Conservation (phyloP, 306 rosid genomes). For the Cucurbita maxima region DNA sequence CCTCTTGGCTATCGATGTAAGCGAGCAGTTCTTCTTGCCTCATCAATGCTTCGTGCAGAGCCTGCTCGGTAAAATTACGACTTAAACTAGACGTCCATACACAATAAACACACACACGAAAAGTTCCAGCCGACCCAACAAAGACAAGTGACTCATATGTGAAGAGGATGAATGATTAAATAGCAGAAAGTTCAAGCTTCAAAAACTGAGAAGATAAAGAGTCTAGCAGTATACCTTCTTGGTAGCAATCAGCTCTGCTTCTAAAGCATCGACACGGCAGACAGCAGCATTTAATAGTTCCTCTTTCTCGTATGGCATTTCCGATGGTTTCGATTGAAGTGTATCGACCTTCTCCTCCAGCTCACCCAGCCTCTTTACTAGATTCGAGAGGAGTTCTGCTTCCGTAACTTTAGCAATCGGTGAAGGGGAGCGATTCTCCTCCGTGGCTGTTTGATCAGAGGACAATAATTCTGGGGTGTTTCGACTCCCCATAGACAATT, state of each 20-base stretch:
- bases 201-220: background rate
- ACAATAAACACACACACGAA: too few relatives aligned
- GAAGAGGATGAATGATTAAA: background rate
- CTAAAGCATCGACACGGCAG: conserved; percentile 90
- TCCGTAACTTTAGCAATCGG: conserved; percentile 21
- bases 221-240: conserved; percentile 48
- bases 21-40: conserved; percentile 94
- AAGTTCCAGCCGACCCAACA: too few relatives aligned
- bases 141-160: background rate
- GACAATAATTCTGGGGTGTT: conserved; percentile 13
- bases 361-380: conserved; percentile 57
- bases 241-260: conserved; percentile 88
- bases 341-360: conserved; percentile 76
- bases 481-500: conserved; percentile 20
- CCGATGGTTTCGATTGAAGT: conserved; percentile 81
- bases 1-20: conserved; percentile 72
- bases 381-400: conserved; percentile 36
- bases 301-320: conserved; percentile 81
- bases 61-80: conserved; percentile 22
- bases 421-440: conserved; percentile 29
- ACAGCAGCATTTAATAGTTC: conserved; percentile 98
- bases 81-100: background rate
- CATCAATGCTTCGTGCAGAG: conserved; percentile 80
- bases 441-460: conserved; percentile 19
- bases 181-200: background rate